These are phyloP conservation scores for Agaricus subrufescens DNA, from an alignment of 768 basidiomycete genomes.

Conservation along the genomic window DNA sequence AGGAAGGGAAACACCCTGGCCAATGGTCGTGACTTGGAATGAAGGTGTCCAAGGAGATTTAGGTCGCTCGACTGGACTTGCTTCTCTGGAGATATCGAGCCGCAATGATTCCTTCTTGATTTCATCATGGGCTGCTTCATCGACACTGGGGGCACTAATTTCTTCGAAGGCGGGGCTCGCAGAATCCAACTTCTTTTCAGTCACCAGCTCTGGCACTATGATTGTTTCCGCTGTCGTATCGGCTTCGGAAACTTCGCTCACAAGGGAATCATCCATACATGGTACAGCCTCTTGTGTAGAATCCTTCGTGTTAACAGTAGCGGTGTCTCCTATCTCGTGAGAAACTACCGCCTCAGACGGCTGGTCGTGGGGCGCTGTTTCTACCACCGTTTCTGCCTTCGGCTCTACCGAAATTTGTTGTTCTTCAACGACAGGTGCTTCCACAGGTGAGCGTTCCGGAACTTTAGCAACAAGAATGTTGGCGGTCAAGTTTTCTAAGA, in stretches of 20 bases:
- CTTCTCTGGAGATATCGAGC: background rate
- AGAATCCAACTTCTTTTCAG: background rate
- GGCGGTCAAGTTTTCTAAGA: background rate
- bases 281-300: background rate
- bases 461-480: background rate
- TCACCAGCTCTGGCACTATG: background rate
- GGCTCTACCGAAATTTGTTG: background rate
- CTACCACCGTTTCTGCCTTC: background rate
- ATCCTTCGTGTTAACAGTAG: background rate
- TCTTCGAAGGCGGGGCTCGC: background rate
- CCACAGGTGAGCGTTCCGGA: background rate
- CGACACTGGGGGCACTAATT: background rate
- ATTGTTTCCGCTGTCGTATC: slow-evolving; percentile 10
- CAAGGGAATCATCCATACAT: background rate
- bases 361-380: background rate
- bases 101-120: background rate
- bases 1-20: slow-evolving; percentile 19
- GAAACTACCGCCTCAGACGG: background rate
- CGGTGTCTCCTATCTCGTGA: background rate
- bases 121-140: background rate
- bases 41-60: slow-evolving; percentile 51
- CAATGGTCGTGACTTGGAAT: slow-evolving; percentile 43
- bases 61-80: slow-evolving; percentile 28
- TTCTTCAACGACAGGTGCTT: background rate
- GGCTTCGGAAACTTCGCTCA: background rate